Percentiles rank a stretch among this genome's conserved stretches.
Conservation (phyloP, 139 green algal species). For the Tetradesmus lagerheimii region DNA sequence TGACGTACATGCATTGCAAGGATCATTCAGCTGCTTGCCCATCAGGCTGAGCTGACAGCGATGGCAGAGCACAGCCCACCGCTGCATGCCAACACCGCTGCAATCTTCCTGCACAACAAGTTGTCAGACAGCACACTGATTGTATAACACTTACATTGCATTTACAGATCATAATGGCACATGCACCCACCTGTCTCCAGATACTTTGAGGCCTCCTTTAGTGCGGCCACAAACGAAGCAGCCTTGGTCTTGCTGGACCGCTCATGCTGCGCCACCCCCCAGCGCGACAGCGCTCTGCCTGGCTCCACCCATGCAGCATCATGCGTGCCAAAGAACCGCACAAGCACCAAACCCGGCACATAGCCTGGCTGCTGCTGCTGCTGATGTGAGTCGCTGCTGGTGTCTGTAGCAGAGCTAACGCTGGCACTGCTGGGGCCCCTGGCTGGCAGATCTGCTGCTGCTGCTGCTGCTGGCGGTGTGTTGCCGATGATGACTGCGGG, state of each 20-base stretch:
- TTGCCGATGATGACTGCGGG: constrained; percentile 7
- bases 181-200: neutral
- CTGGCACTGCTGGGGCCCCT: neutral
- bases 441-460: neutral
- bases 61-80: too few relatives aligned
- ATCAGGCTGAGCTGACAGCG: too few relatives aligned
- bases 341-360: neutral
- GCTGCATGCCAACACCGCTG: too few relatives aligned
- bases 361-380: neutral
- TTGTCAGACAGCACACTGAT: too few relatives aligned
- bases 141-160: too few relatives aligned
- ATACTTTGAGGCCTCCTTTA: constrained; percentile 12
- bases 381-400: neutral
- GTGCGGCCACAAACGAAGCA: constrained; percentile 14
- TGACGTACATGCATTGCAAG: too few relatives aligned
- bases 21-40: too few relatives aligned
- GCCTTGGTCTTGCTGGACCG: constrained; percentile 31
- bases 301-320: constrained; percentile 18
- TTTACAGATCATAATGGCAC: neutral
- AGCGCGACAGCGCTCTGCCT: neutral
- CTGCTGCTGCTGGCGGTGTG: neutral
- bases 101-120: too few relatives aligned
- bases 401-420: neutral
- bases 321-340: constrained; percentile 40
- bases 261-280: neutral